Base-by-base conservation (phyloP, 208 protist species). In the Sergeia podlipaevii region DNA sequence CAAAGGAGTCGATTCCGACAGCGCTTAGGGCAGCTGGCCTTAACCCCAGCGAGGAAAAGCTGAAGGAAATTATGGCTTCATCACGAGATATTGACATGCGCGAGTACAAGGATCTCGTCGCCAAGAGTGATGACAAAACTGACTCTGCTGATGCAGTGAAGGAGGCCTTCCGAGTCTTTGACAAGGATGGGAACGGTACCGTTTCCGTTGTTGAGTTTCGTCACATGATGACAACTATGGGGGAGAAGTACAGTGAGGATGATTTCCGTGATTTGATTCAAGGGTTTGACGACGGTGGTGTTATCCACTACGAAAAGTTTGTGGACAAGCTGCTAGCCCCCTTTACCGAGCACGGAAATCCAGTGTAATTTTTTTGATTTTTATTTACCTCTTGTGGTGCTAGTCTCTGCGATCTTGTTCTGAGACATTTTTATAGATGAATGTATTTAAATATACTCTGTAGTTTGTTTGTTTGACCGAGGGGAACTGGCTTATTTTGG, bases 201-300 rank as follows among this genome's bases (percentile, higher is more conserved):
- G 96, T 99, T 30, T 95, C 89, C 13, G 89, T 97, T 27, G 80
- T 79, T n/a, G 96, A 99, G 60, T 93, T 99, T 50, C 84, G 90
- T 29, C 93, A 98, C 57, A 96, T 99, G 34, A 97, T 99, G 91
- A 97, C 93, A 1, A 97, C 93, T 15, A 85, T 99, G 70, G 97
- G 97, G 24, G 96, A 99, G 64, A 98, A 98, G 64, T 93, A 98
- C 56, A 84, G 86, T 45, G 93, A 98, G 36, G 93, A 98, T 30
- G 95, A 98, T 46, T 92, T 96, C 39, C 75, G 84, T 34, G 89
- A 96, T 44, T 46, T 97, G 8, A 95, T 97, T 65, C 78, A 93
- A 45, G 89, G 91, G 0, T 96, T 96, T 54, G 86, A 94, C 11
- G 83, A 94, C 6, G 80, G 87, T 72, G 90, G 90, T 34, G 70